Conservation (phyloP, 1,284 basidiomycete species). For the Apiotrichum brassicae region DNA sequence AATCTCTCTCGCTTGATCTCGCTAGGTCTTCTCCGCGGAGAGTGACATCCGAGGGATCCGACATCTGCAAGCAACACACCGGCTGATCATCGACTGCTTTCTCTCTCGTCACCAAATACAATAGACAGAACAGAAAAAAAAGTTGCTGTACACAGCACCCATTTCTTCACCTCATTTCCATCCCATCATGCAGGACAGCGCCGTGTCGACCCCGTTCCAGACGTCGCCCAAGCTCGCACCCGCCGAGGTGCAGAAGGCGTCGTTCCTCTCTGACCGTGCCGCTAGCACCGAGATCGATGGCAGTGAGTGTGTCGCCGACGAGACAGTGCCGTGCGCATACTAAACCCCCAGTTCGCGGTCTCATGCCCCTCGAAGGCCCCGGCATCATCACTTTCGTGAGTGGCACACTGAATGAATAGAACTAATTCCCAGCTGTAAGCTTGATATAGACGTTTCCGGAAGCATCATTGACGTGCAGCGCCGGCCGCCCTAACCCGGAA, state of each 20-base stretch:
- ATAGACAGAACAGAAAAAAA: too few species aligned
- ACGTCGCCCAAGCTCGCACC: slow-evolving; percentile 3
- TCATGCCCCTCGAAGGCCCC: slow-evolving; percentile 72
- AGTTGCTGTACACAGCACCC: not conserved
- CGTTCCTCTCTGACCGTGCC: slow-evolving; percentile 25
- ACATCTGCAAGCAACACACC: too few species aligned
- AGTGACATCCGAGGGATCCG: too few species aligned
- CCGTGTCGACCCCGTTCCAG: slow-evolving; percentile 16
- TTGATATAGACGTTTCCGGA: too few species aligned
- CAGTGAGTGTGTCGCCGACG: slow-evolving; percentile 27
- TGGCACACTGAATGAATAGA: too few species aligned
- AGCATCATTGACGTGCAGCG: slow-evolving; percentile 23
- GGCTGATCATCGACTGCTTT: too few species aligned
- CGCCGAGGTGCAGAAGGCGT: slow-evolving; percentile 1
- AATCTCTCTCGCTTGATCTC: too few species aligned
- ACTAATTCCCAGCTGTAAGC: too few species aligned
- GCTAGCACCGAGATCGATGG: slow-evolving; percentile 28
- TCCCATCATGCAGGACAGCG: slow-evolving; percentile 10
- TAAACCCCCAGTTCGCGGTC: slow-evolving; percentile 49
- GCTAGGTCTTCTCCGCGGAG: too few species aligned
- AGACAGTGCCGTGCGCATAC: not conserved
- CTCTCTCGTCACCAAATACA: too few species aligned
- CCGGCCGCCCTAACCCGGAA: slow-evolving; percentile 68
- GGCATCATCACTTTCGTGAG: slow-evolving; percentile 74
- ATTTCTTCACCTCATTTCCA: not conserved